Conservation (phyloP, 805 yeast genomes). For the Tanozyma kutaoensis region DNA sequence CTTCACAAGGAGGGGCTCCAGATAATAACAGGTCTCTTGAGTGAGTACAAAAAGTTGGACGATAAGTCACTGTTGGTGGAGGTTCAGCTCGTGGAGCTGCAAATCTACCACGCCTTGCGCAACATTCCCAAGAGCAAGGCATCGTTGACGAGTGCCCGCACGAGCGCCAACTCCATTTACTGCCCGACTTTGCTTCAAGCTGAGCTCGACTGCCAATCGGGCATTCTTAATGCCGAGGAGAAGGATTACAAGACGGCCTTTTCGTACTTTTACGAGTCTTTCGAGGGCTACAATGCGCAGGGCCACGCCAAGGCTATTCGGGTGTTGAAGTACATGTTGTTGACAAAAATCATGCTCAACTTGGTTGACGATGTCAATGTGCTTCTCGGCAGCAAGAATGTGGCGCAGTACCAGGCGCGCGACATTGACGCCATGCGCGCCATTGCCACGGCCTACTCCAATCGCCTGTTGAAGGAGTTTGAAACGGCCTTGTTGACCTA, state of each 20-base stretch:
- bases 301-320: slow-evolving; percentile 48
- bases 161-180: slow-evolving; percentile 94
- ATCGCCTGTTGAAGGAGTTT: slow-evolving; percentile 83
- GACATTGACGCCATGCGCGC: slow-evolving; percentile 95
- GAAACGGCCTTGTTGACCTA: slow-evolving; percentile 70
- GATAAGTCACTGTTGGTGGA: slow-evolving; percentile 93
- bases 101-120: slow-evolving; percentile 82
- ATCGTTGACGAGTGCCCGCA: slow-evolving; percentile 86
- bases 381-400: slow-evolving; percentile 59
- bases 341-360: slow-evolving; percentile 88
- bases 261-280: slow-evolving; percentile 89
- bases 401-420: slow-evolving; percentile 57
- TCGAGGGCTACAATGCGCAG: slow-evolving; percentile 76
- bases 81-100: slow-evolving; percentile 83
- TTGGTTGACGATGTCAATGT: slow-evolving; percentile 74
- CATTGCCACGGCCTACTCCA: slow-evolving; percentile 77
- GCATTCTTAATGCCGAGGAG: slow-evolving; percentile 92
- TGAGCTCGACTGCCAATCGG: slow-evolving; percentile 88
- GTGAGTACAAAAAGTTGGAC: slow-evolving; percentile 85
- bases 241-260: slow-evolving; percentile 93
- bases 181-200: slow-evolving; percentile 93
- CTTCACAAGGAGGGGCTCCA: slow-evolving; percentile 57
- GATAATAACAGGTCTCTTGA: slow-evolving; percentile 57
- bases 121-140: slow-evolving; percentile 88
- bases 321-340: slow-evolving; percentile 82